Evolutionary conservation across 257 asterid species (phyloP), one percentile per base, ranked within the genome.

Genomic region (Solanum infundibuliforme): DNA sequence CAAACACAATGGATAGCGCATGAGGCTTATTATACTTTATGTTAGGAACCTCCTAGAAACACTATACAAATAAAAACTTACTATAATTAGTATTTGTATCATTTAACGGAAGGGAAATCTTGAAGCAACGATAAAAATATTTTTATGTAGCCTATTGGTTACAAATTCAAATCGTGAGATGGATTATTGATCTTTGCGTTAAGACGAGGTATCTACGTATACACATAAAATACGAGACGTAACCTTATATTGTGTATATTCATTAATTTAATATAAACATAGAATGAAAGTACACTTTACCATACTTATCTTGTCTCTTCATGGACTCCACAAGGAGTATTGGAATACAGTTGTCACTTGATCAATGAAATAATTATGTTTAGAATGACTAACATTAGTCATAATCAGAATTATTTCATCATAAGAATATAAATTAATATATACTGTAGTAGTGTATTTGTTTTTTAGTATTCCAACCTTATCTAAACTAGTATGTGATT

Each of bases 261-360:
- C 27, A 77, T 39, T 77, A n/a, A 75, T 36, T 36, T 38, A 12
- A 1, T n/a, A 2, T 73, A 77, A 41, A 25, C 12, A 39, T 38
- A 0, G 4, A 12, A 43, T 7, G 2, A 1, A 20, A 5, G 5
- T 79, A 16, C 7, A 9, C 4, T 79, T 79, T 27, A 39, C 20
- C 12, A 4, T 12, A 31, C 39, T 48, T 81, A 18, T 46, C 23
- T 46, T 41, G 14, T 81, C 68, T 46, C 29, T 16, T 82, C 69
- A 5, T 11, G 69, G 43, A 31, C 31, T 48, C 29, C 29, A 48
- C 31, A 5, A 16, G 11, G 11, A 29, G 36, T 32, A 55, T 74
- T 52, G 88, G 73, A 35, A 88, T 71, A 86, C 91, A 90, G 92
- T 88, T 92, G 93, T 89, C 85, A 71, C 10, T 72, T 86, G 87